Evolutionary conservation across 2,329 filamentous ascomycete species (phyloP).

Genomic region (Drechslerella dactyloides): DNA sequence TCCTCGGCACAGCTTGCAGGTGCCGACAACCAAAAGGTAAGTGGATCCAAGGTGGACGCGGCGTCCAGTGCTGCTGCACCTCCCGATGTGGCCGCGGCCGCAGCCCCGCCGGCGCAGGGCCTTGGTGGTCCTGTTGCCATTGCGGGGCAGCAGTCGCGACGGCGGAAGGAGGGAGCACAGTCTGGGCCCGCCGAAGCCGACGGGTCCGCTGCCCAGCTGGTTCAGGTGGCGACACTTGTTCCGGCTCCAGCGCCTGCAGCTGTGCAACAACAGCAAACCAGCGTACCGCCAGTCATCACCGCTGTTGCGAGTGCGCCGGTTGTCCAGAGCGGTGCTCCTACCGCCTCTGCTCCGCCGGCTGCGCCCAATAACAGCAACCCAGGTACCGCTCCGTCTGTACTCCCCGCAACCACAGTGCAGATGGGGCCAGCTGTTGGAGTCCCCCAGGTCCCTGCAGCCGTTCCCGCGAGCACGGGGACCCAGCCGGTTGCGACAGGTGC

Average conservation of each 20-base stretch:
- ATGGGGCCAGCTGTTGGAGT: conserved; percentile 20
- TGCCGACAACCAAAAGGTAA: conserved; percentile 10
- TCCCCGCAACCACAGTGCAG: not conserved
- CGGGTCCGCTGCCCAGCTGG: conserved; percentile 1
- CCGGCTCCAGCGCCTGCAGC: not conserved
- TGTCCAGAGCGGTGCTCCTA: conserved; percentile 1
- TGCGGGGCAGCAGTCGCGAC: not conserved
- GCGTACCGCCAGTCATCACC: conserved; percentile 12
- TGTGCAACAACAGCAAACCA: conserved; percentile 25
- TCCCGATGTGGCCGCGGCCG: not conserved
- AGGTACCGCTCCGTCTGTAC: conserved; percentile 7
- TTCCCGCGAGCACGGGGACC: conserved; percentile 4
- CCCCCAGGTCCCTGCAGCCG: conserved; percentile 2
- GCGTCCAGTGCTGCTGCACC: conserved; percentile 8
- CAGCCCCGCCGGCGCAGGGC: conserved; percentile 1
- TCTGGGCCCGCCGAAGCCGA: conserved; percentile 4
- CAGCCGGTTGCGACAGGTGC: conserved; percentile 7
- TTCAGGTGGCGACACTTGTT: not conserved
- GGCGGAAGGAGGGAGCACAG: not conserved
- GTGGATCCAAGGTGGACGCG: conserved; percentile 11
- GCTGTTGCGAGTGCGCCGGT: conserved; percentile 2
- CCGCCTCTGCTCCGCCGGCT: conserved; percentile 10
- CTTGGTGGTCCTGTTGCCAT: conserved; percentile 6
- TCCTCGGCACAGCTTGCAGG: conserved; percentile 20
- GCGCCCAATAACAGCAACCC: not conserved